phyloP scores from a whole-genome alignment of 495 filamentous ascomycete species.

The Daldinia caldariorum region DNA sequence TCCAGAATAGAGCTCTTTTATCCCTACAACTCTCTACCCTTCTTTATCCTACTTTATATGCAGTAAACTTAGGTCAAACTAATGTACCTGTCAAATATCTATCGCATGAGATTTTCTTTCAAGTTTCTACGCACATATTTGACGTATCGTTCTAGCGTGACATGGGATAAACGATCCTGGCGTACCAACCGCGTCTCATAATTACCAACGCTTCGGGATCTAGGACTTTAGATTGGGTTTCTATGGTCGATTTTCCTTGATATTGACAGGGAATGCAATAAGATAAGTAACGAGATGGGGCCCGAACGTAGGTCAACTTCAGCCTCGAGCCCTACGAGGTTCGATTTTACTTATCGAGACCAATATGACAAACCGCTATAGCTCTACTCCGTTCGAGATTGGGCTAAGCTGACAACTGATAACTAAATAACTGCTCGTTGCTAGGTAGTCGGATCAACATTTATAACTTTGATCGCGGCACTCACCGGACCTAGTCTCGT shows the following conservation, averaged over 20 bases:
- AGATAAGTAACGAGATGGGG: neutral
- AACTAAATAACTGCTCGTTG: too few species aligned
- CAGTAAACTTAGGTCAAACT: neutral
- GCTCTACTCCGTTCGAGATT: neutral
- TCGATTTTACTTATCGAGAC: neutral
- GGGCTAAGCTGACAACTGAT: neutral
- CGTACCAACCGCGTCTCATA: too few species aligned
- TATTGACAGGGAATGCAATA: constrained; percentile 27
- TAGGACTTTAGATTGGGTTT: constrained; percentile 1
- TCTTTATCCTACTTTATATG: neutral
- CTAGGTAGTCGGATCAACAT: too few species aligned
- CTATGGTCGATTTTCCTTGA: neutral
- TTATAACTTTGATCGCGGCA: too few species aligned
- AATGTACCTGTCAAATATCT: neutral
- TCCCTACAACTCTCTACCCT: too few species aligned
- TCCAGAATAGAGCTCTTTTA: too few species aligned
- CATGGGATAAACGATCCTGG: neutral
- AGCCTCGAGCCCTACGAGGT: constrained; percentile 25
- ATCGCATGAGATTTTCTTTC: constrained; percentile 22
- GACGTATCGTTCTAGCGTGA: constrained; percentile 24
- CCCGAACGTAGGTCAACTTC: neutral
- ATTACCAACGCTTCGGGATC: constrained; percentile 34
- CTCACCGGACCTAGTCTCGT: neutral
- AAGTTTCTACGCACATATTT: constrained; percentile 21
- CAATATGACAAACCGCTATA: neutral